These are phyloP conservation scores for Cladosporium sp. DNA, from an alignment of 2,329 filamentous ascomycete genomes.

Conservation along the genomic window DNA sequence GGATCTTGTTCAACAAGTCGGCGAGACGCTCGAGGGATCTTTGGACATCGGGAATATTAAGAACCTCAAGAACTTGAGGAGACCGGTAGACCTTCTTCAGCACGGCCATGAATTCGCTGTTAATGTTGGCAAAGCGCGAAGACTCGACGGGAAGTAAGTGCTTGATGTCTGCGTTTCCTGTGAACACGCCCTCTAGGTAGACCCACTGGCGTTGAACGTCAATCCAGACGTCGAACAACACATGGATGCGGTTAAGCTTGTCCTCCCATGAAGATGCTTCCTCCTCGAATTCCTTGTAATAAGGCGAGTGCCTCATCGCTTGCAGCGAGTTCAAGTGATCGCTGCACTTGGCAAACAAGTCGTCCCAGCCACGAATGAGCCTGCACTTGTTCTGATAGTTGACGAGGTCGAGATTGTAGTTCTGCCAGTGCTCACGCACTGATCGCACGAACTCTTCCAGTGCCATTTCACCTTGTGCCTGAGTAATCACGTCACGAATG, in stretches of 20 bases:
- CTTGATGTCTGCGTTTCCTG: constrained; percentile 97
- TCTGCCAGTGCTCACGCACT: constrained; percentile 95
- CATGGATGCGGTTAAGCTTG: constrained; percentile 93
- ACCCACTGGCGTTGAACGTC: constrained; percentile 99
- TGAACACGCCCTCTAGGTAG: constrained; percentile 97
- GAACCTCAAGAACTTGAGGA: constrained; percentile 89
- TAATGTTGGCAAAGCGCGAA: constrained; percentile 97
- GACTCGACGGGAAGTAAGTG: constrained; percentile 95
- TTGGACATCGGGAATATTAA: constrained; percentile 92
- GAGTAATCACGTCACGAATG: constrained; percentile 87
- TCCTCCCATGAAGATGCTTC: constrained; percentile 97
- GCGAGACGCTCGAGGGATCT: constrained; percentile 92
- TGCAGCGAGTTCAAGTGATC: constrained; percentile 97
- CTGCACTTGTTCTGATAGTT: constrained; percentile 98
- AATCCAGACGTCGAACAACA: constrained; percentile 99
- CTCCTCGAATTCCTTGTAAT: constrained; percentile 99
- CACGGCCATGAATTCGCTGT: constrained; percentile 96
- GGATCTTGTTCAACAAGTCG: constrained; percentile 98
- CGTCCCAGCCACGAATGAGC: constrained; percentile 95
- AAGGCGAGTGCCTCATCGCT: constrained; percentile 97
- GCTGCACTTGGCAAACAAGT: constrained; percentile 96
- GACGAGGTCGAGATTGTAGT: constrained; percentile 88
- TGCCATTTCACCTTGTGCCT: constrained; percentile 97
- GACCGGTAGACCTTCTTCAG: constrained; percentile 99
- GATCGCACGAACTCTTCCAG: constrained; percentile 95